Base-by-base conservation (phyloP, 768 basidiomycete species). In the Calocybe cyanea region DNA sequence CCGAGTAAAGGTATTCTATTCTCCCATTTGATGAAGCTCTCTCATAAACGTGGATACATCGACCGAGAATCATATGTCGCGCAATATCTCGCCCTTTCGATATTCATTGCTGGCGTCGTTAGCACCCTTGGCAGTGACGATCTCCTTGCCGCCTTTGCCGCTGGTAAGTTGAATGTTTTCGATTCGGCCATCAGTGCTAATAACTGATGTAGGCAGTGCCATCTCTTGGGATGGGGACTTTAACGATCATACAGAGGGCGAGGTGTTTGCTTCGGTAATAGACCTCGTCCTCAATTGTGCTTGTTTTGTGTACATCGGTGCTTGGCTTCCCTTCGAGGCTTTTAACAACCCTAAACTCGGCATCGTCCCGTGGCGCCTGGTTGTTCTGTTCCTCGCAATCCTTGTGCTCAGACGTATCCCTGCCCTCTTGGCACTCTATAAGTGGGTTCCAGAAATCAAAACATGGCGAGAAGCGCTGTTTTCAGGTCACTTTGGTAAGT, bases 161-260 rank as follows among this genome's bases (percentile, higher is more conserved):
- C 83, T 56, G 87, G 87, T 82, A 35, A 20, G 68, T 44, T 19
- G 35, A 37, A n/a, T 20, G 8, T 4, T 10, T n/a, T 25, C 39
- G 25, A 8, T 37, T 18, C 38, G 33, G 11, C 10, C 42, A 31
- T 14, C 47, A 1, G 8, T 61, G 65, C 19, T 19, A 31, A 10
- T 18, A 37, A 13, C n/a, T 3, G 13, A 1, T 21, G 8, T 36
- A 44, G 50, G 43, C 4, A 46, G 50, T n/a, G 41, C 94, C 1
- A 86, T 97, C 52, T 90, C 90, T 6, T 94, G 90, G 92, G 92
- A 95, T 63, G 88, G 82, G 2, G 73, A 89, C 53, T 88, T 88
- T 67, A 86, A 88, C 55, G 66, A 67, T 15, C 83, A 90, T 48
- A 90, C 80, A 0, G 88, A 94, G 64, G 82, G 87, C 51, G 89